Base-by-base conservation (phyloP, 371 early-diverging fungal genomes). In the Mortierella sp. region DNA sequence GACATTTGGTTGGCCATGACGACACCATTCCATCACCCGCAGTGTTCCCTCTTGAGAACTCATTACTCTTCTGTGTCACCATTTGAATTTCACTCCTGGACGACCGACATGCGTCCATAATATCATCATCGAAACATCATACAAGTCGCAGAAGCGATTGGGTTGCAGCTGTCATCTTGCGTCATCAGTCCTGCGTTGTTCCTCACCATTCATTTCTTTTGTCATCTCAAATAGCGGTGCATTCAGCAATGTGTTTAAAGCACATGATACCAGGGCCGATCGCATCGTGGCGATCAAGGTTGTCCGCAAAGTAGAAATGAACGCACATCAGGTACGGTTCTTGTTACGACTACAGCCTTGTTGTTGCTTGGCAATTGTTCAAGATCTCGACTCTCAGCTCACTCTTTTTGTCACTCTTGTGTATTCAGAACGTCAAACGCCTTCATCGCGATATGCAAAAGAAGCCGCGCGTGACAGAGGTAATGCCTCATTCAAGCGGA, bases 221-320 rank as follows among this genome's bases (percentile, higher is more conserved):
- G 34, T 7, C 34, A 34, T 24, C 22, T 39, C 22, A 48, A 27
- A 50, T 82, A 91, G 91, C 67, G 95, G 95, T 55, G 95, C 94
- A 17, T 94, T 94, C 80, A 91, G 93, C 53, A 88, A 85, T 57
- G 95, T 94, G 1, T 94, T 90, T 80, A 83, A 86, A 54, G 94
- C 91, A 6, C 78, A 83, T 27, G 84, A 91, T 62, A 74, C 63
- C 14, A 72, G 72, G 46, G 83, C 83, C 3, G 81, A 85, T 24
- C 73, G 85, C 22, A 76, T 84, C 47, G 94, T 95, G 6, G 94
- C 94, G 6, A 85, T 95, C 71, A 95, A 95, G 79, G 88, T 92
- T 4, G 90, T 94, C 17, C 78, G 87, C 63, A 91, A 91, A 59
- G 79, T 63, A 25, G 86, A 86, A 45, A 63, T 86, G 54, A 87